A percentile compares a stretch with the other conserved stretches of the same genome.
Conservation (phyloP, 2,329 filamentous ascomycete genomes). For the Aaosphaeria pasadenensis region DNA sequence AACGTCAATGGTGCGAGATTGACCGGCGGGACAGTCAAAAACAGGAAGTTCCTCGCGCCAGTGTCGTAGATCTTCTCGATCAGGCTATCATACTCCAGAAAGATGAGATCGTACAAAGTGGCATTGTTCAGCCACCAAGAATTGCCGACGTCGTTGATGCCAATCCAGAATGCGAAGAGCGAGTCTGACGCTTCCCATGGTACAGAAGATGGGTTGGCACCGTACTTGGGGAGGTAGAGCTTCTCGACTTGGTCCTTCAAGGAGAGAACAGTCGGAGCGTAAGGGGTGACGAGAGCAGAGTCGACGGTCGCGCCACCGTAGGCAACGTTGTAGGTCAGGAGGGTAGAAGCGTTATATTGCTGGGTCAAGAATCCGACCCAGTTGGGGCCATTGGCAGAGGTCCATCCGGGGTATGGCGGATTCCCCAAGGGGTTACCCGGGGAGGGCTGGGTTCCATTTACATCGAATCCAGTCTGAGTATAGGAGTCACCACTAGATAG, state of each 20-base stretch:
- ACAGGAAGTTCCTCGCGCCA: conserved; percentile 50
- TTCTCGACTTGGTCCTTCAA: conserved; percentile 51
- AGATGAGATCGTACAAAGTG: conserved; percentile 32
- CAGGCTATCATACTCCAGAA: conserved; percentile 35
- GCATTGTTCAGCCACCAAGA: conserved; percentile 42
- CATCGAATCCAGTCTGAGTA: conserved; percentile 58
- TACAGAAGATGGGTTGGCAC: conserved; percentile 22
- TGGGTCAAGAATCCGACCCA: conserved; percentile 50
- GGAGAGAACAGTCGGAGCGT: conserved; percentile 47
- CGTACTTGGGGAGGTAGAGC: conserved; percentile 44
- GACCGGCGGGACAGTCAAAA: conserved; percentile 47
- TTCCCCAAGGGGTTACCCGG: conserved; percentile 60
- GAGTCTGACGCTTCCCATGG: conserved; percentile 45
- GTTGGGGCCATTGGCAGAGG: conserved; percentile 47
- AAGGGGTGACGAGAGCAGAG: conserved; percentile 46
- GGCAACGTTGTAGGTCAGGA: conserved; percentile 53
- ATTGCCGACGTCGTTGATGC: conserved; percentile 57
- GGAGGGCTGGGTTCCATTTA: conserved; percentile 51
- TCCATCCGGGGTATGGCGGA: conserved; percentile 49
- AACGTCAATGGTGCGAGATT: conserved; percentile 52
- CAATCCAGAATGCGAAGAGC: conserved; percentile 54
- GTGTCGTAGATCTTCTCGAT: conserved; percentile 42
- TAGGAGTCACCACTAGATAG: conserved; percentile 56
- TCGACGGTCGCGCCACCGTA: conserved; percentile 47
- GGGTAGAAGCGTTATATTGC: conserved; percentile 38